A percentile compares a stretch with the other conserved stretches of the same genome.
These are phyloP conservation scores for Euphorbia pulcherrima DNA, from an alignment of 345 rosid species.

Conservation along the genomic window DNA sequence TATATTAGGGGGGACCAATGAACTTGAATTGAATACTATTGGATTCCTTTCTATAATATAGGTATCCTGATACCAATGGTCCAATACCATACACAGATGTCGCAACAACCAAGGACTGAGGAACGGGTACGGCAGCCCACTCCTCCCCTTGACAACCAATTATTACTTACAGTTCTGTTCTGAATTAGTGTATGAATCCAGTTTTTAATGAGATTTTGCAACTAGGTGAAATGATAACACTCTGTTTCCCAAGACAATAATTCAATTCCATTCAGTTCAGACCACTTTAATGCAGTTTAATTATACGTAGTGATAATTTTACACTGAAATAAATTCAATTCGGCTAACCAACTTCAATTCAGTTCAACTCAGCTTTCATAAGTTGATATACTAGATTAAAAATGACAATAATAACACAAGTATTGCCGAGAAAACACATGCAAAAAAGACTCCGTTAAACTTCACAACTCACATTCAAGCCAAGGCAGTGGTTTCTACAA, in stretches of 20 bases:
- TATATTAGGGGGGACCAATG: background rate
- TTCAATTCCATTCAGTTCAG: too few species aligned
- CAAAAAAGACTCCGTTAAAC: slow-evolving; percentile 3
- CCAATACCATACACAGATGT: background rate
- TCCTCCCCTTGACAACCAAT: background rate
- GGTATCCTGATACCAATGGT: too few species aligned
- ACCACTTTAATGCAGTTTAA: too few species aligned
- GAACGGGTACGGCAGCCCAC: background rate
- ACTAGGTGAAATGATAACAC: background rate
- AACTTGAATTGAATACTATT: background rate
- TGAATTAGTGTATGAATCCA: background rate
- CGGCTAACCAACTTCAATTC: too few species aligned
- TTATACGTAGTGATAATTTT: too few species aligned
- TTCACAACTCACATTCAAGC: slow-evolving; percentile 11
- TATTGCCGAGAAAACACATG: slow-evolving; percentile 16
- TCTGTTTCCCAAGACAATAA: too few species aligned
- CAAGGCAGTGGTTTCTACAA: background rate
- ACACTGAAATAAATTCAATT: too few species aligned
- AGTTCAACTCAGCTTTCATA: too few species aligned
- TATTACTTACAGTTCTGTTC: background rate
- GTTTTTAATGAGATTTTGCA: background rate
- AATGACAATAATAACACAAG: slow-evolving; percentile 7
- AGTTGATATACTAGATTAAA: slow-evolving; percentile 10
- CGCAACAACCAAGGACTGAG: background rate
- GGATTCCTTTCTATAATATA: background rate